phyloP scores from a whole-genome alignment of 441 rosid species.

The Populus hybrid region DNA sequence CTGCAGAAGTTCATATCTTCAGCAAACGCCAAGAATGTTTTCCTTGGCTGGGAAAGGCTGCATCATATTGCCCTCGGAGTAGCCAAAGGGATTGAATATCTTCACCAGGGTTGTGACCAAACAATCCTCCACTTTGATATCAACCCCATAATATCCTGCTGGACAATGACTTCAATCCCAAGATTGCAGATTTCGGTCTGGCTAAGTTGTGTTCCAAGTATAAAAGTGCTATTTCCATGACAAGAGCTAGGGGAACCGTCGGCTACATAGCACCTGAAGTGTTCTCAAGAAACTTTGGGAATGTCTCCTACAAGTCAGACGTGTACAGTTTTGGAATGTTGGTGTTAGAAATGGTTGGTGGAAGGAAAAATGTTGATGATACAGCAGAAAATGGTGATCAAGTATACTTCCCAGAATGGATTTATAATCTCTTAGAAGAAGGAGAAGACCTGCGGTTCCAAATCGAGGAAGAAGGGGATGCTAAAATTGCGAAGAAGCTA shows the following conservation, averaged over 20 bases:
- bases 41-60: slow-evolving; percentile 10
- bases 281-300: neutral
- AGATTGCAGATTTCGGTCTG: slow-evolving; percentile 1
- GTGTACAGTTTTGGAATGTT: slow-evolving; percentile 8
- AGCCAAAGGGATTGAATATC: slow-evolving; percentile 9
- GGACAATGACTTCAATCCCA: neutral
- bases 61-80: neutral
- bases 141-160: slow-evolving; percentile 9
- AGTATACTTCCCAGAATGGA: too few relatives aligned
- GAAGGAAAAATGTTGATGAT: neutral
- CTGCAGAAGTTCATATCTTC: neutral
- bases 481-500: neutral
- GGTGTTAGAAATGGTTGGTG: slow-evolving; percentile 11
- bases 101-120: slow-evolving; percentile 10
- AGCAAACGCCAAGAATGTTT: neutral
- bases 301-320: slow-evolving; percentile 2
- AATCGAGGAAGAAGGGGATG: neutral
- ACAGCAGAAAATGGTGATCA: too few relatives aligned
- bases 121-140: slow-evolving; percentile 14
- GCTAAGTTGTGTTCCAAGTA: neutral
- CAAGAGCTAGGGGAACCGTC: neutral
- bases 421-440: neutral
- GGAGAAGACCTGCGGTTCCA: neutral
- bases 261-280: slow-evolving; percentile 9
- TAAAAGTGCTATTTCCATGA: slow-evolving; percentile 3